These are phyloP conservation scores for Dictyostelium brefeldianum DNA, from an alignment of 78 protist genomes.

Conservation along the genomic window DNA sequence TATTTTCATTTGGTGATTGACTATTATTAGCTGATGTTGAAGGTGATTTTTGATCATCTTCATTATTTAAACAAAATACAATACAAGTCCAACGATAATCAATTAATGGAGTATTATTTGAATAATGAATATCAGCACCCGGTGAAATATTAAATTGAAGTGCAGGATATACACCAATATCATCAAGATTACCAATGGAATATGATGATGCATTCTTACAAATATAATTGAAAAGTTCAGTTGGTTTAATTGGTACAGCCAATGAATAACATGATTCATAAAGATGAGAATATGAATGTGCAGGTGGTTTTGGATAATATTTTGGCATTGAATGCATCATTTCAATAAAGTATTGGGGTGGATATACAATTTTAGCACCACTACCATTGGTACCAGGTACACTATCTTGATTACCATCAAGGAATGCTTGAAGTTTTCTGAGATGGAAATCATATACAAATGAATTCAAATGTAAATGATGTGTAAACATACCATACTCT, in stretches of 20 bases:
- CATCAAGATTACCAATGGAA: conserved; percentile 20
- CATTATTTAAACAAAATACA: conserved; percentile 61
- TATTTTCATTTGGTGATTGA: not conserved
- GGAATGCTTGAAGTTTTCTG: conserved; percentile 39
- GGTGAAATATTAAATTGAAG: conserved; percentile 22
- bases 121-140: not conserved
- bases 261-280: conserved; percentile 20
- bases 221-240: conserved; percentile 25
- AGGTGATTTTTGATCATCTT: not conserved
- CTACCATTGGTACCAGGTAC: not conserved
- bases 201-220: conserved; percentile 20
- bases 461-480: conserved; percentile 70
- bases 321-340: conserved; percentile 67
- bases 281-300: conserved; percentile 63
- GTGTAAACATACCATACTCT: conserved; percentile 76
- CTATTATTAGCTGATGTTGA: not conserved
- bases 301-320: conserved; percentile 80
- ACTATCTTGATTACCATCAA: conserved; percentile 3
- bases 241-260: conserved; percentile 33
- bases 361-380: not conserved
- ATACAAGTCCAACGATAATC: conserved; percentile 52
- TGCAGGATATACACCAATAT: conserved; percentile 47
- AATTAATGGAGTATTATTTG: not conserved
- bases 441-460: conserved; percentile 78
- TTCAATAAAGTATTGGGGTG: conserved; percentile 69